Conservation (phyloP, 257 asterid species). For the Fraxinus excelsior region DNA sequence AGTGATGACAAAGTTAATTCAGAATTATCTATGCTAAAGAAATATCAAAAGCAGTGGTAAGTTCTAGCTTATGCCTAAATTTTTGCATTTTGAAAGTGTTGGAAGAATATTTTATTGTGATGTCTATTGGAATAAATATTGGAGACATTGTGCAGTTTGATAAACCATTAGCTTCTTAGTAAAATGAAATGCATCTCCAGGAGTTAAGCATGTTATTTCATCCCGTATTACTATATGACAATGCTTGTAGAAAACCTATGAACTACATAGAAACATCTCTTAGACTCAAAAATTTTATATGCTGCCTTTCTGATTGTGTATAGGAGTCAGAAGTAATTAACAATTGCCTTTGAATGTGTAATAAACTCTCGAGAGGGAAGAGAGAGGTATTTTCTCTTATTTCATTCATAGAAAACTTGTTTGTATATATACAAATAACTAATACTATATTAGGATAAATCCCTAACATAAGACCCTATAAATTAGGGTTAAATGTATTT, state of each 20-base stretch:
- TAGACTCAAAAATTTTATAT: not conserved
- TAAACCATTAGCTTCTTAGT: not conserved
- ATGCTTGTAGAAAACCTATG: not conserved
- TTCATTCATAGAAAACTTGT: no score
- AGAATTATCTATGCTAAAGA: constrained; percentile 55
- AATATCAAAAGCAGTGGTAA: constrained; percentile 64
- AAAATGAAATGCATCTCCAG: not conserved
- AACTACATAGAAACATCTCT: not conserved
- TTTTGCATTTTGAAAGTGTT: constrained; percentile 1
- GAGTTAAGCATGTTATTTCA: not conserved
- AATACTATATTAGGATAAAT: no score
- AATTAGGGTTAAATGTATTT: no score
- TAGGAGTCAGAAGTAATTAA: not conserved
- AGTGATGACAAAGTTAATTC: constrained; percentile 54
- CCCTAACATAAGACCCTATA: no score
- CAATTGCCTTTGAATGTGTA: not conserved
- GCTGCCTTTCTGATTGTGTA: not conserved
- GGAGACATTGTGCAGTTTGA: not conserved
- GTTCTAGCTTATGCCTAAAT: constrained; percentile 21
- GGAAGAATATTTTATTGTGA: not conserved
- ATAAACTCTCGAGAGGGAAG: no score
- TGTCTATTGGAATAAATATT: not conserved
- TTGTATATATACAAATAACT: no score
- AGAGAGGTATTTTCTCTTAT: no score
- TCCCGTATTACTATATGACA: not conserved